A percentile compares a stretch with the other conserved stretches of the same genome.
Evolutionary conservation across 2,329 filamentous ascomycete species (phyloP).

Genomic region (Fusarium sp.): DNA sequence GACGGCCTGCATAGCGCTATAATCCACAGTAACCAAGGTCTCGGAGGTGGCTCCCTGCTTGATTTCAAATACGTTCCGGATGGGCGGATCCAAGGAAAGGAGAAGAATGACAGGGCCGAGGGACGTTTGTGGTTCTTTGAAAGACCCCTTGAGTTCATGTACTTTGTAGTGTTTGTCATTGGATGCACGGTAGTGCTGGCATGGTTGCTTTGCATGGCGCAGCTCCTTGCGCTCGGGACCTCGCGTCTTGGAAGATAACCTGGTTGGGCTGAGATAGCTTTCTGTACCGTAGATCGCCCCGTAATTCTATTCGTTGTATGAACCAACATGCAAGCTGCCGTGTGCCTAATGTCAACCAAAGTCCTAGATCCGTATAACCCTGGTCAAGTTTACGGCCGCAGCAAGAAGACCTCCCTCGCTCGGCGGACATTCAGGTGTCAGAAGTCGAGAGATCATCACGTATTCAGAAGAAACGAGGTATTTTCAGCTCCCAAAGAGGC

Average conservation of each 20-base stretch:
- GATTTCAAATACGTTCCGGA: conserved; percentile 52
- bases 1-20: conserved; percentile 44
- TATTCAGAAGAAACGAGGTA: background rate
- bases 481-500: background rate
- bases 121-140: conserved; percentile 28
- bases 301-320: background rate
- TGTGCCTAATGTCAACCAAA: background rate
- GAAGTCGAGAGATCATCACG: background rate
- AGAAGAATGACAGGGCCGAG: conserved; percentile 30
- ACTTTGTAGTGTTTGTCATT: conserved; percentile 39
- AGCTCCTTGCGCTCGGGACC: background rate
- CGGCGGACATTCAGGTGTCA: background rate
- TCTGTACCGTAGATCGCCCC: background rate
- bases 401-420: background rate
- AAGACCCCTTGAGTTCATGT: conserved; percentile 45
- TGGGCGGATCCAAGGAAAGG: conserved; percentile 34
- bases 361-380: background rate
- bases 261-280: background rate
- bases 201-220: background rate
- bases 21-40: conserved; percentile 44
- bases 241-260: background rate
- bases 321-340: background rate
- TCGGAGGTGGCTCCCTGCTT: conserved; percentile 47
- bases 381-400: background rate
- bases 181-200: conserved; percentile 9